Evolutionary conservation across 331 rosid genomes (phyloP).

Genomic region (Quercus tomentella): DNA sequence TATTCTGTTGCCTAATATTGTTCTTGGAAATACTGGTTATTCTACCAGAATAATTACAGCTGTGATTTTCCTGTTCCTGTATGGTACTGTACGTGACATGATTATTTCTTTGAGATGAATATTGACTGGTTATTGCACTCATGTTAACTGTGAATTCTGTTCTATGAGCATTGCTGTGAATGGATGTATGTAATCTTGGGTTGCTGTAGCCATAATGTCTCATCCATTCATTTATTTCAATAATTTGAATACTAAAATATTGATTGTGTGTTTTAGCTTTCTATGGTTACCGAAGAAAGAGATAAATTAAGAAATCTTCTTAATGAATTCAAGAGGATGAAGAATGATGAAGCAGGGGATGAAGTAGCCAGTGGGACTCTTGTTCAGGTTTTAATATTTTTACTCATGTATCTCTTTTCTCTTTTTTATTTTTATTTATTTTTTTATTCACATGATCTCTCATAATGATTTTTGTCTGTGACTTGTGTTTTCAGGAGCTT

Average conservation of each 20-base stretch:
- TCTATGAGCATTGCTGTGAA: neutral
- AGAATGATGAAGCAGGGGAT: slow-evolving; percentile 26
- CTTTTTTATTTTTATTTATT: neutral
- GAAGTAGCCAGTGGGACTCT: slow-evolving; percentile 31
- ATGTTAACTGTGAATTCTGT: neutral
- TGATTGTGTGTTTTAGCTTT: slow-evolving; percentile 58
- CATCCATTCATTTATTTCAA: neutral
- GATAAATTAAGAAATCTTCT: slow-evolving; percentile 53
- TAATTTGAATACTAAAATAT: neutral
- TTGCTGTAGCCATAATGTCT: neutral
- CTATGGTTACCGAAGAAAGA: slow-evolving; percentile 72
- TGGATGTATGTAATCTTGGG: neutral
- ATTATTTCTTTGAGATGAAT: neutral
- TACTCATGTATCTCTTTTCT: neutral
- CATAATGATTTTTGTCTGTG: slow-evolving; percentile 12
- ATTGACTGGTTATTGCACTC: neutral
- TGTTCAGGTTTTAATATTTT: slow-evolving; percentile 43
- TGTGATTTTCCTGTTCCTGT: neutral
- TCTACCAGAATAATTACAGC: neutral
- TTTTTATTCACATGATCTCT: slow-evolving; percentile 15
- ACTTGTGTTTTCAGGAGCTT: slow-evolving; percentile 55
- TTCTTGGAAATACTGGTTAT: neutral
- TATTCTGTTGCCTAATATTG: neutral
- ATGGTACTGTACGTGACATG: neutral
- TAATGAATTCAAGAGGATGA: slow-evolving; percentile 26